These are phyloP conservation scores for Sphaerosporella brunnea DNA, from an alignment of 495 filamentous ascomycete species.

Conservation along the genomic window DNA sequence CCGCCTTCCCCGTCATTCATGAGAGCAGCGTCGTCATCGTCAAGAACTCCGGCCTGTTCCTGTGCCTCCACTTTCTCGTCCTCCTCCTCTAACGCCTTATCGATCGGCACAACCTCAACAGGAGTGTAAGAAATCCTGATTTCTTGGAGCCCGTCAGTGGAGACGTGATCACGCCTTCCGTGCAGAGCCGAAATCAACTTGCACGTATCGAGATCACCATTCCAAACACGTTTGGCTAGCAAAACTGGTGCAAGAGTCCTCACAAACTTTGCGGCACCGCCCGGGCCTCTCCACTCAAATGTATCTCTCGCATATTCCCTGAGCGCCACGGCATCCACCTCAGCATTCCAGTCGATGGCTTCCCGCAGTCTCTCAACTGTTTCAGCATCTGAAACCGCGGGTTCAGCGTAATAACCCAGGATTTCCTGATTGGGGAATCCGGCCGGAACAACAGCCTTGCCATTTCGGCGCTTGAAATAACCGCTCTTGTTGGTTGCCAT, in stretches of 20 bases:
- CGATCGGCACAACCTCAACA: conserved; percentile 53
- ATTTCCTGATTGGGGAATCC: conserved; percentile 63
- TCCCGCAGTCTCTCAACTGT: conserved; percentile 41
- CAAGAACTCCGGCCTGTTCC: conserved; percentile 35
- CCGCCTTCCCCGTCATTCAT: conserved; percentile 36
- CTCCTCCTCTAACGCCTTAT: conserved; percentile 50
- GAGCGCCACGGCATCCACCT: conserved; percentile 49
- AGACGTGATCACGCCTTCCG: conserved; percentile 46
- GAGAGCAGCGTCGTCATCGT: conserved; percentile 33
- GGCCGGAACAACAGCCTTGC: conserved; percentile 55
- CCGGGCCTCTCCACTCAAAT: conserved; percentile 68
- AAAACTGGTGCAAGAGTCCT: conserved; percentile 63
- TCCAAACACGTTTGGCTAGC: conserved; percentile 45
- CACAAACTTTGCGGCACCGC: conserved; percentile 72
- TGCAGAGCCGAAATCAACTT: conserved; percentile 42
- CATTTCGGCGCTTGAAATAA: conserved; percentile 59
- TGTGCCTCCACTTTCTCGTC: conserved; percentile 35
- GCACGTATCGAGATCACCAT: conserved; percentile 12
- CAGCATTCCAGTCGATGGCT: conserved; percentile 42
- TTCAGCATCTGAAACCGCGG: conserved; percentile 49
- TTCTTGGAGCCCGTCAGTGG: conserved; percentile 58
- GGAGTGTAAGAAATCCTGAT: conserved; percentile 63
- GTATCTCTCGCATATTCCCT: conserved; percentile 55
- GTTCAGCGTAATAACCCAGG: conserved; percentile 70
- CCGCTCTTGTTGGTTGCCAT: conserved; percentile 69